Percentiles rank a stretch among this genome's conserved stretches.
These are phyloP conservation scores for Botrytis fabae DNA, from an alignment of 2,329 filamentous ascomycete species.

Conservation along the genomic window DNA sequence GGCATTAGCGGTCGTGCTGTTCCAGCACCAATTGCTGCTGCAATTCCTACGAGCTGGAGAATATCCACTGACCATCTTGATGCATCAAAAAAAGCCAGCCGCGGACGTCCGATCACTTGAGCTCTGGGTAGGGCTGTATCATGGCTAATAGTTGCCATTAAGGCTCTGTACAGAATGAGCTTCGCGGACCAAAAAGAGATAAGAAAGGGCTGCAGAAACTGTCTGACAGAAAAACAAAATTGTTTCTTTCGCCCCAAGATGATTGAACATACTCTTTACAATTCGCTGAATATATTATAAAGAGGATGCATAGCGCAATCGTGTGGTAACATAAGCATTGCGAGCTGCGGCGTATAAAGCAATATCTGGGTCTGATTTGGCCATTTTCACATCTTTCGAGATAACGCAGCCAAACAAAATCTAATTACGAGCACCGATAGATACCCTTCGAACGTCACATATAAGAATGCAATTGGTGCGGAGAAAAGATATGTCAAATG, in stretches of 20 bases:
- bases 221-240: background rate
- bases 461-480: background rate
- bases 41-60: conserved; percentile 10
- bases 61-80: background rate
- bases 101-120: background rate
- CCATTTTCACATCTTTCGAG: background rate
- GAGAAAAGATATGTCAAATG: background rate
- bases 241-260: background rate
- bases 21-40: conserved; percentile 52
- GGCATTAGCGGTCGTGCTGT: conserved; percentile 54
- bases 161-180: background rate
- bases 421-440: background rate
- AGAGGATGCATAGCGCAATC: background rate
- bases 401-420: background rate
- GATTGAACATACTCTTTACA: background rate
- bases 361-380: background rate
- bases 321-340: background rate
- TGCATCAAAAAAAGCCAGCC: background rate
- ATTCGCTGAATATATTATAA: background rate
- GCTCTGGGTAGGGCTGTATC: background rate
- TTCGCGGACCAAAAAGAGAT: background rate
- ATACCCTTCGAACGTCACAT: background rate
- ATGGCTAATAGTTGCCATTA: background rate
- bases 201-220: background rate
- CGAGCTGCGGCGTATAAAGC: background rate